Evolutionary conservation across 1,139 yeast genomes (phyloP).

Genomic region (Candida sanyaensis): DNA sequence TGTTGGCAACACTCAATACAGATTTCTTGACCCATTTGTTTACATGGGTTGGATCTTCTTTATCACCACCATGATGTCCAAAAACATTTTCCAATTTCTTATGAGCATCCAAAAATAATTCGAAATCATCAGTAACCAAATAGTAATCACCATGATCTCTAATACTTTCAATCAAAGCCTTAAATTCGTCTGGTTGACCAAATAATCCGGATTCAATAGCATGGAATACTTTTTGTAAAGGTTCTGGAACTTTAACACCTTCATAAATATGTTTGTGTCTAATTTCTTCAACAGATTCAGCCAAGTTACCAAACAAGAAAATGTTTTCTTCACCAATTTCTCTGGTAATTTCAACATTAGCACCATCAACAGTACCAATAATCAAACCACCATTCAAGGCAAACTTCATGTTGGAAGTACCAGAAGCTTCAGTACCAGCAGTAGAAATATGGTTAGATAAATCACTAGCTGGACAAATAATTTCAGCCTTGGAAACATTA

Average conservation of each 20-base stretch:
- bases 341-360: slow-evolving; percentile 91
- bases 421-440: slow-evolving; percentile 97
- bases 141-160: slow-evolving; percentile 80
- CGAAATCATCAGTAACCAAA: slow-evolving; percentile 86
- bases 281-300: slow-evolving; percentile 85
- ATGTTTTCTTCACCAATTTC: slow-evolving; percentile 93
- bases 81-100: slow-evolving; percentile 71
- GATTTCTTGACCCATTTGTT: slow-evolving; percentile 76
- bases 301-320: slow-evolving; percentile 86
- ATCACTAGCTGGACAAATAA: slow-evolving; percentile 88
- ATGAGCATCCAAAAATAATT: slow-evolving; percentile 82
- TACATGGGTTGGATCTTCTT: slow-evolving; percentile 51
- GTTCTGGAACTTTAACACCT: slow-evolving; percentile 55
- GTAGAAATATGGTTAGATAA: slow-evolving; percentile 95
- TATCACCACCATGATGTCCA: slow-evolving; percentile 48
- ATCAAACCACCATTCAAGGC: slow-evolving; percentile 92
- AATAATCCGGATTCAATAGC: slow-evolving; percentile 70
- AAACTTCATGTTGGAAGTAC: slow-evolving; percentile 95
- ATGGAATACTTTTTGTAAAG: slow-evolving; percentile 62
- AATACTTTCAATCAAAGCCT: slow-evolving; percentile 68
- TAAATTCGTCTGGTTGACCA: slow-evolving; percentile 71
- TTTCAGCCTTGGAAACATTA: slow-evolving; percentile 91
- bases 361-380: slow-evolving; percentile 96
- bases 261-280: slow-evolving; percentile 74
- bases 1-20: slow-evolving; percentile 81